These are phyloP conservation scores for Daldinia loculata DNA, from an alignment of 495 filamentous ascomycete species.

Conservation along the genomic window DNA sequence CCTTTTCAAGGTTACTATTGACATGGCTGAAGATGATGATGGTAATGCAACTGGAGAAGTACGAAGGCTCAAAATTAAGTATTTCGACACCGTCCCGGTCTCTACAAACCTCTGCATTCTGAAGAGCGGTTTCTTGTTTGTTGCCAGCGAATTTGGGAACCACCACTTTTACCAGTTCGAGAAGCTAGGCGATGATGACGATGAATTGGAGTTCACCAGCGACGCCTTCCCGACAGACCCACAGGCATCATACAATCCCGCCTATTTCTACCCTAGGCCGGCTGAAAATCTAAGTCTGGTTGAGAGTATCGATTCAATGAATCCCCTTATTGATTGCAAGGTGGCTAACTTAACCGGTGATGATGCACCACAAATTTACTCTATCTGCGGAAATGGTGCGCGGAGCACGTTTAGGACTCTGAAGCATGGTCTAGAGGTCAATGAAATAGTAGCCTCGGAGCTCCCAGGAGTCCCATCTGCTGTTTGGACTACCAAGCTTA, in stretches of 20 bases:
- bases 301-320: constrained; percentile 87
- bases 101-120: constrained; percentile 87
- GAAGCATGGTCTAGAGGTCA: constrained; percentile 91
- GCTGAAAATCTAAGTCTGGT: constrained; percentile 85
- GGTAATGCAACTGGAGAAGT: constrained; percentile 84
- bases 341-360: constrained; percentile 87
- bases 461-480: constrained; percentile 84
- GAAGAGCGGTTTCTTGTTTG: constrained; percentile 95
- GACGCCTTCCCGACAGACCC: constrained; percentile 82
- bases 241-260: constrained; percentile 70
- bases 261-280: constrained; percentile 83
- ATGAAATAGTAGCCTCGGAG: constrained; percentile 92
- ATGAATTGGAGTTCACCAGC: constrained; percentile 85
- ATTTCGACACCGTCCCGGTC: constrained; percentile 94
- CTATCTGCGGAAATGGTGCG: constrained; percentile 86
- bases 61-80: constrained; percentile 87
- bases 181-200: constrained; percentile 95
- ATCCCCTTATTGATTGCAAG: constrained; percentile 89
- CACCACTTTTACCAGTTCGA: constrained; percentile 97
- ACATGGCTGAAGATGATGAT: constrained; percentile 84
- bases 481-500: constrained; percentile 95
- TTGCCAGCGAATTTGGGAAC: constrained; percentile 90
- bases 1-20: constrained; percentile 93
- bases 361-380: constrained; percentile 96
- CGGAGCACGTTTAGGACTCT: constrained; percentile 88